These are phyloP conservation scores for Chenopodium berlandieri DNA, from an alignment of 148 eudicot genomes.

Conservation along the genomic window DNA sequence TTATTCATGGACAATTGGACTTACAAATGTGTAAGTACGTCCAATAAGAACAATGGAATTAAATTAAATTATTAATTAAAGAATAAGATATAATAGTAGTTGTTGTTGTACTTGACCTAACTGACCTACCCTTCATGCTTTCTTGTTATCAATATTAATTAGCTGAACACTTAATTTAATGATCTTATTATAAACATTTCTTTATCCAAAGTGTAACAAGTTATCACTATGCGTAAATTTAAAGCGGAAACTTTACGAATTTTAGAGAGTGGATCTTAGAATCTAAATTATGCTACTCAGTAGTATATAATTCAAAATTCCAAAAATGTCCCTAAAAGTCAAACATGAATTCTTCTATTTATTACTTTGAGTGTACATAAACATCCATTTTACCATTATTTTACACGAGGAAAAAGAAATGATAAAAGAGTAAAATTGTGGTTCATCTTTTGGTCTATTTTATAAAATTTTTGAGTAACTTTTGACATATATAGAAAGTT, in stretches of 20 bases:
- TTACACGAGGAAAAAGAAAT: neutral
- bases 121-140: slow-evolving; percentile 5
- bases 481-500: neutral
- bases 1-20: neutral
- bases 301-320: too few relatives aligned
- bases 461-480: too few relatives aligned
- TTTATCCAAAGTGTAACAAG: neutral
- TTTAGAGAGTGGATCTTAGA: too few relatives aligned
- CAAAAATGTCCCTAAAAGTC: too few relatives aligned
- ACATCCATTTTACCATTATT: neutral
- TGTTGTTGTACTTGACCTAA: neutral
- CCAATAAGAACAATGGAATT: neutral
- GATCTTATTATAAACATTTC: neutral
- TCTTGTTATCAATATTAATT: neutral
- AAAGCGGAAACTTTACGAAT: too few relatives aligned
- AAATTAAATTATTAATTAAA: neutral
- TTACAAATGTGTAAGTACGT: neutral
- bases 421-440: neutral
- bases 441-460: too few relatives aligned
- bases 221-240: neutral
- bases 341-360: too few relatives aligned
- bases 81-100: too few relatives aligned
- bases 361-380: neutral
- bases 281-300: too few relatives aligned
- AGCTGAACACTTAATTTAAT: slow-evolving; percentile 6